Evolutionary conservation across 2,329 filamentous ascomycete species (phyloP).

Genomic region (Trichoderma brevicompactum): DNA sequence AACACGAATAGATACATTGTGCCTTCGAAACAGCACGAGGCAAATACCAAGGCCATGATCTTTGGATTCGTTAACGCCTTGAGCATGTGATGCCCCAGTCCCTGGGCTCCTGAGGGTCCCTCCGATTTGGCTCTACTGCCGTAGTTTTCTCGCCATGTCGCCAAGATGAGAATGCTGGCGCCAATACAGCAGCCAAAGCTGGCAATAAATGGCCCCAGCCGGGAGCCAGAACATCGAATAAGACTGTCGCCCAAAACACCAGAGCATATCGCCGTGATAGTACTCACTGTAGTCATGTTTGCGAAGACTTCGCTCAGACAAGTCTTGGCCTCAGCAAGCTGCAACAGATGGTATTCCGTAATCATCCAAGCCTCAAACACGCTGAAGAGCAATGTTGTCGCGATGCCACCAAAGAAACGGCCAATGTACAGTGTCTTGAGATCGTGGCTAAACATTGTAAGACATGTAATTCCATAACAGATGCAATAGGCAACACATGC

Average conservation of each 20-base stretch:
- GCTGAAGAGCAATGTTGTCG: constrained; percentile 61
- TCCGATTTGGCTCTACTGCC: constrained; percentile 27
- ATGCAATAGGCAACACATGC: constrained; percentile 60
- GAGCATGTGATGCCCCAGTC: background rate
- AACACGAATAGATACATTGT: constrained; percentile 67
- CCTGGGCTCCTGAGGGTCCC: background rate
- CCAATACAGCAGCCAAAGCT: constrained; percentile 47
- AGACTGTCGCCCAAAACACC: constrained; percentile 58
- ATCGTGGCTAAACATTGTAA: constrained; percentile 52
- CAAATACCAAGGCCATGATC: constrained; percentile 55
- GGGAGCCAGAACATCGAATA: constrained; percentile 52
- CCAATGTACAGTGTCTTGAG: constrained; percentile 55
- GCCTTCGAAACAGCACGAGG: constrained; percentile 63
- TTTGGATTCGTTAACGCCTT: constrained; percentile 32
- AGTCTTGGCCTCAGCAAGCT: constrained; percentile 46
- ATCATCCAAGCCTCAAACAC: constrained; percentile 67
- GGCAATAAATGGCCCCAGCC: constrained; percentile 58
- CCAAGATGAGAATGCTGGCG: constrained; percentile 48
- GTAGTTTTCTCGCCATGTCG: constrained; percentile 44
- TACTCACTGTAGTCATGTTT: constrained; percentile 57
- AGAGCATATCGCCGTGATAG: constrained; percentile 58
- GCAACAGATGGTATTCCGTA: constrained; percentile 56
- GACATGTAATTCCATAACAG: constrained; percentile 56
- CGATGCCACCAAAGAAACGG: constrained; percentile 58
- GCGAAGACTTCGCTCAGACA: constrained; percentile 58